Evolutionary conservation across 768 basidiomycete genomes (phyloP), one percentile per base, ranked within the genome.

Genomic region (Exidia glandulosa): DNA sequence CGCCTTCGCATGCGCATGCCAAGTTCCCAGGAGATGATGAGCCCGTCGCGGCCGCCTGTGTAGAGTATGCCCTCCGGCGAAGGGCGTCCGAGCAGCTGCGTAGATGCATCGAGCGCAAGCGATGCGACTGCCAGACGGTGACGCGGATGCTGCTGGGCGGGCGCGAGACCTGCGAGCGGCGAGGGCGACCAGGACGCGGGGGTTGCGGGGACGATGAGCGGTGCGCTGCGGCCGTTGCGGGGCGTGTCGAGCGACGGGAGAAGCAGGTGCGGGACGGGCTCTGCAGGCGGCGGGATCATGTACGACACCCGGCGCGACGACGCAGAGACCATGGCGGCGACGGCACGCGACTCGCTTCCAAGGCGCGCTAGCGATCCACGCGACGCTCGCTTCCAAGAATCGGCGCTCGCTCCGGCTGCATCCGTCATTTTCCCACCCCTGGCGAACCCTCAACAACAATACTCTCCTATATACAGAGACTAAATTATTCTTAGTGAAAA

Each of bases 21-120:
- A 29, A 94, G 77, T 67, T 96, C 94, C 90, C 92, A 94, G 9
- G 87, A 83, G 37, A 94, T 85, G 52, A 95, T 77, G 47, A 92
- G 76, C 0, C 94, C 94, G 73, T 96, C 94, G 60, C 94, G 77
- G 27, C 91, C 93, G 30, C 87, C 93, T 2, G 90, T 85, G 69
- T 96, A 96, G 2, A 96, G 73, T 45, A 96, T 94, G 3, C 94
- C 94, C 64, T 90, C 84, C 0, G 94, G 93, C 3, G 78, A 67
- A 3, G 71, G 61, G n/a, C 75, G 76, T 4, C 86, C 86, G n/a
- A 79, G 68, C 6, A 96, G 78, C 54, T 81, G 79, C 2, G 94
- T 95, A 0, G 90, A 86, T 0, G 81, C 79, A 71, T 97, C 94
- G 25, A 97, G 75, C 0, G 90, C 94, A n/a, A 97, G 79, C 0